phyloP scores from a whole-genome alignment of 805 yeast species.

The Ogataea nakhonphanomensis region DNA sequence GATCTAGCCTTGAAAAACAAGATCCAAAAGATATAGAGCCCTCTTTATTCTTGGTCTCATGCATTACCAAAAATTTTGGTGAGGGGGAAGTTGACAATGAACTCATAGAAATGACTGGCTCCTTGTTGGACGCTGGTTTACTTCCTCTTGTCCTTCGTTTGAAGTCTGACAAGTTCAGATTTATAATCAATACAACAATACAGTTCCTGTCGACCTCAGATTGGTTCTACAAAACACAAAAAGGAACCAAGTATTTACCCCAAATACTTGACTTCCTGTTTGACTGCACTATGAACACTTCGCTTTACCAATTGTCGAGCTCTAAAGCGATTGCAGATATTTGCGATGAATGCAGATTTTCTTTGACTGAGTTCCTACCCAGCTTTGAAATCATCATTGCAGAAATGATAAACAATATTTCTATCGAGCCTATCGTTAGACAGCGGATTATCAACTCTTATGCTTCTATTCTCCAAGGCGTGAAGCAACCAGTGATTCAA shows the following conservation, averaged over 20 bases:
- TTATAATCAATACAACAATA: slow-evolving; percentile 48
- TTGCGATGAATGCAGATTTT: slow-evolving; percentile 50
- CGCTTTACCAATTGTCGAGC: slow-evolving; percentile 34
- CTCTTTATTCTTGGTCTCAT: slow-evolving; percentile 54
- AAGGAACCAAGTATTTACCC: slow-evolving; percentile 45
- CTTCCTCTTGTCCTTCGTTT: slow-evolving; percentile 19
- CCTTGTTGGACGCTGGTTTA: slow-evolving; percentile 31
- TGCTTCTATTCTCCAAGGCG: slow-evolving; percentile 57
- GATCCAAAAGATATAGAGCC: slow-evolving; percentile 51
- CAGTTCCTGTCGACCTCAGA: slow-evolving; percentile 57
- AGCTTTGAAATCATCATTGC: slow-evolving; percentile 46
- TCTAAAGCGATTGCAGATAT: slow-evolving; percentile 58
- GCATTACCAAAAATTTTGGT: slow-evolving; percentile 52
- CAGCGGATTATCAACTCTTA: slow-evolving; percentile 61
- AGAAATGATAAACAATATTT: slow-evolving; percentile 42
- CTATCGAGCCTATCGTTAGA: slow-evolving; percentile 45
- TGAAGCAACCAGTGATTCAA: slow-evolving; percentile 45
- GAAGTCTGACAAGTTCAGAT: slow-evolving; percentile 16
- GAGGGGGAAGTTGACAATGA: slow-evolving; percentile 30
- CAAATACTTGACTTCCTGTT: slow-evolving; percentile 49
- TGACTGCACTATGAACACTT: slow-evolving; percentile 31
- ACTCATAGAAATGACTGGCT: slow-evolving; percentile 21
- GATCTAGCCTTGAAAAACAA: slow-evolving; percentile 23
- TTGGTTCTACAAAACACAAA: slow-evolving; percentile 50
- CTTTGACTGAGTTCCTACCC: slow-evolving; percentile 41